Conservation (phyloP, 768 basidiomycete genomes). For the Rhizopogon sp. region DNA sequence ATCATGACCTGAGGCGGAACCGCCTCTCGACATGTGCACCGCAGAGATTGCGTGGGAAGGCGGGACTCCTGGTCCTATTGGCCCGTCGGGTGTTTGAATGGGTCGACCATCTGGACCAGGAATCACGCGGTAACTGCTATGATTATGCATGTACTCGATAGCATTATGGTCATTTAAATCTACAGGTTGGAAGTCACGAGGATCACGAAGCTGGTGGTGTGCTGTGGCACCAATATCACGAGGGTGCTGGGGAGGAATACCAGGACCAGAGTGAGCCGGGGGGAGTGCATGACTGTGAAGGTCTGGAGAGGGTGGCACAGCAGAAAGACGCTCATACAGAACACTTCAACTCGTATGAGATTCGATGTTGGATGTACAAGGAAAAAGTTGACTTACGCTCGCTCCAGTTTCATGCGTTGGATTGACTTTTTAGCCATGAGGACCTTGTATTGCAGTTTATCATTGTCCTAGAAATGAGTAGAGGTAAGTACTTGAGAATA, state of each 20-base stretch:
- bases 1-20: constrained; percentile 38
- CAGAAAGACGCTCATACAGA: constrained; percentile 72
- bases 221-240: constrained; percentile 13
- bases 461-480: constrained; percentile 63
- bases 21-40: constrained; percentile 39
- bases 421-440: constrained; percentile 77
- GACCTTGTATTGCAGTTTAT: constrained; percentile 80
- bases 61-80: constrained; percentile 35
- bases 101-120: constrained; percentile 46
- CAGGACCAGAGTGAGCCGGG: constrained; percentile 29
- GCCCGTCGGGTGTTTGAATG: constrained; percentile 44
- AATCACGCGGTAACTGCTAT: constrained; percentile 42
- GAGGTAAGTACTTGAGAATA: constrained; percentile 3
- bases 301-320: constrained; percentile 53
- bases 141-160: constrained; percentile 45
- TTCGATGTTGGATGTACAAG: neutral
- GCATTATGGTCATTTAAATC: constrained; percentile 44
- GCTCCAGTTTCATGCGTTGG: constrained; percentile 81
- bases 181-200: constrained; percentile 33
- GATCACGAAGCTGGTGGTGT: constrained; percentile 28
- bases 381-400: constrained; percentile 59
- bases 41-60: constrained; percentile 33
- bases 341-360: constrained; percentile 43
- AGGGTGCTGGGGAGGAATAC: constrained; percentile 30
- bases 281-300: constrained; percentile 35